A percentile compares a stretch with the other conserved stretches of the same genome.
Conservation (phyloP, 139 green algal genomes). For the Micractinium conductrix region DNA sequence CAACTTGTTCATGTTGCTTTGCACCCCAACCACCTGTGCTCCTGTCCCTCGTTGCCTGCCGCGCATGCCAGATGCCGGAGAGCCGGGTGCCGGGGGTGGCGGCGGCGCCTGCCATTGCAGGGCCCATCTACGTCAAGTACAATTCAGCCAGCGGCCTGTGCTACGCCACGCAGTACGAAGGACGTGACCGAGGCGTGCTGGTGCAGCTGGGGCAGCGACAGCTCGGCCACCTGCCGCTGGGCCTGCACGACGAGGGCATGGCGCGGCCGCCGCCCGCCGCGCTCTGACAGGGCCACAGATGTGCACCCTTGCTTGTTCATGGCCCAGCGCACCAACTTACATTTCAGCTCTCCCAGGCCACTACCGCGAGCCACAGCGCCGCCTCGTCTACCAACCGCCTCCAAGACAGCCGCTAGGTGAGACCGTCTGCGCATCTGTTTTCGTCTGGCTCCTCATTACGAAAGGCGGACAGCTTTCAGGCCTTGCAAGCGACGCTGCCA, state of each 20-base stretch:
- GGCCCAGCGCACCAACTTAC: too few species aligned
- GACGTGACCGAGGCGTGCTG: constrained; percentile 69
- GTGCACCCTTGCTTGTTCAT: too few species aligned
- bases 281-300: background rate
- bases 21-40: too few species aligned
- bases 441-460: too few species aligned
- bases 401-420: too few species aligned
- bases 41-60: background rate
- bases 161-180: constrained; percentile 52
- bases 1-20: too few species aligned
- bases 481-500: too few species aligned
- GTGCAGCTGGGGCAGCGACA: constrained; percentile 68
- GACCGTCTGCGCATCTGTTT: too few species aligned
- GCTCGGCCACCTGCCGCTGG: constrained; percentile 77
- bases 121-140: constrained; percentile 75
- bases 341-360: too few species aligned
- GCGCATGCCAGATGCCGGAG: constrained; percentile 19
- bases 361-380: too few species aligned
- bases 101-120: constrained; percentile 33
- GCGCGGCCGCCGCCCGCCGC: constrained; percentile 14
- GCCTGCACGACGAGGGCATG: constrained; percentile 72
- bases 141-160: constrained; percentile 52
- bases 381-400: too few species aligned
- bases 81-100: constrained; percentile 8
- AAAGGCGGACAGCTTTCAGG: too few species aligned